Evolutionary conservation across 2,329 filamentous ascomycete genomes (phyloP).

Genomic region (Onygena corvina): DNA sequence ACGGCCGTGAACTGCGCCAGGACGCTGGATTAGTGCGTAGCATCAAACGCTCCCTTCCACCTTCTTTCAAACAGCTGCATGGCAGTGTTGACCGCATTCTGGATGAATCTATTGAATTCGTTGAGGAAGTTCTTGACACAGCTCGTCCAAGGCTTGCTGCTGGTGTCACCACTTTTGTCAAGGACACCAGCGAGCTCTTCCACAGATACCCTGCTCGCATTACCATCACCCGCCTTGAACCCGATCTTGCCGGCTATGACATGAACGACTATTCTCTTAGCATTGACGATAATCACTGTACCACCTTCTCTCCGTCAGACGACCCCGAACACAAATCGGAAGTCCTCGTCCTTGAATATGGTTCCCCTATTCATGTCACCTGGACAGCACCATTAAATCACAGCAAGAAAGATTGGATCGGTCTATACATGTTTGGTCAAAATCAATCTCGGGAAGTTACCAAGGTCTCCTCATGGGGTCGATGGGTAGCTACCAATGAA

Average conservation of each 20-base stretch:
- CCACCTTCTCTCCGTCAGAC: conserved; percentile 31
- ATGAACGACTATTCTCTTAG: conserved; percentile 67
- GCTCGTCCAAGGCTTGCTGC: conserved; percentile 76
- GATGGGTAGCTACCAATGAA: conserved; percentile 73
- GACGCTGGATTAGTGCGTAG: conserved; percentile 89
- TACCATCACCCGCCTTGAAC: conserved; percentile 65
- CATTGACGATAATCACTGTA: conserved; percentile 54
- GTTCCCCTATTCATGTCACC: conserved; percentile 73
- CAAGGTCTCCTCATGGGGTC: conserved; percentile 69
- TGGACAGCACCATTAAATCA: conserved; percentile 86
- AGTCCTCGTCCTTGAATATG: conserved; percentile 74
- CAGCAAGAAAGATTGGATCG: conserved; percentile 86
- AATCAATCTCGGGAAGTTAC: conserved; percentile 78
- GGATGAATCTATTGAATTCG: conserved; percentile 73
- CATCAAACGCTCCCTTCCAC: conserved; percentile 72
- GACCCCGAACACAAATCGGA: conserved; percentile 49
- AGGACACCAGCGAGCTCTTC: conserved; percentile 77
- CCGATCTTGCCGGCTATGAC: conserved; percentile 68
- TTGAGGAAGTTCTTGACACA: conserved; percentile 79
- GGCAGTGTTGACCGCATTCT: conserved; percentile 77
- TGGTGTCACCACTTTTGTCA: conserved; percentile 74
- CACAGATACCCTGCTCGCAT: conserved; percentile 79
- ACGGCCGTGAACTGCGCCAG: conserved; percentile 67
- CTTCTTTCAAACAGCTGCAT: conserved; percentile 70
- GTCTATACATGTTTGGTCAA: conserved; percentile 89